A percentile compares a stretch with the other conserved stretches of the same genome.
Conservation (phyloP, 331 rosid genomes). For the Arachis monticola region DNA sequence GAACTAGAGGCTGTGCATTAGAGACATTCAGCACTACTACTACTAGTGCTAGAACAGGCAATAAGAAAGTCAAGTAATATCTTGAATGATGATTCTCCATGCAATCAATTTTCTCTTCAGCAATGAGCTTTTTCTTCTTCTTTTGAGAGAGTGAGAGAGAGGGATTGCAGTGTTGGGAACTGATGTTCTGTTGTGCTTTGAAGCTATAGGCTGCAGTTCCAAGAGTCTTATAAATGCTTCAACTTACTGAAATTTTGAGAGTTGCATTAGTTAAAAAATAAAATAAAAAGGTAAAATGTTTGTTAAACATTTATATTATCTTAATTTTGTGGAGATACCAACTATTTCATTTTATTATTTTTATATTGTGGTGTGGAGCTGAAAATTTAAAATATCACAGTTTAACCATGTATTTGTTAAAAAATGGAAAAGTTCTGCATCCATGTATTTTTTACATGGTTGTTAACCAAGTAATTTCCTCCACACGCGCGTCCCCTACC, state of each 20-base stretch:
- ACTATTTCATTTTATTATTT: too few relatives aligned
- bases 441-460: too few relatives aligned
- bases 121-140: constrained; percentile 36
- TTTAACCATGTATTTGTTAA: too few relatives aligned
- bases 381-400: too few relatives aligned
- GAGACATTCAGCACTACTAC: constrained; percentile 43
- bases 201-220: constrained; percentile 38
- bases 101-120: constrained; percentile 23
- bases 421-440: too few relatives aligned
- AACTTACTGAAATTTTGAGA: not conserved
- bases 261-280: constrained; percentile 24
- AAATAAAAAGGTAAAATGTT: not conserved
- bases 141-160: constrained; percentile 31
- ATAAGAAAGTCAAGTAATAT: constrained; percentile 36
- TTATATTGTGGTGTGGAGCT: too few relatives aligned
- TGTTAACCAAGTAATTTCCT: too few relatives aligned
- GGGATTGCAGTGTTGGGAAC: constrained; percentile 40
- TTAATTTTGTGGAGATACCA: too few relatives aligned
- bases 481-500: too few relatives aligned
- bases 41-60: constrained; percentile 19
- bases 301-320: too few relatives aligned
- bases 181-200: constrained; percentile 15
- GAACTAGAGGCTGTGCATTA: constrained; percentile 69
- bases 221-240: constrained; percentile 42
- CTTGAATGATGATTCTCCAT: constrained; percentile 39